phyloP scores from a whole-genome alignment of 345 rosid genomes.

The Limnanthes douglasii region DNA sequence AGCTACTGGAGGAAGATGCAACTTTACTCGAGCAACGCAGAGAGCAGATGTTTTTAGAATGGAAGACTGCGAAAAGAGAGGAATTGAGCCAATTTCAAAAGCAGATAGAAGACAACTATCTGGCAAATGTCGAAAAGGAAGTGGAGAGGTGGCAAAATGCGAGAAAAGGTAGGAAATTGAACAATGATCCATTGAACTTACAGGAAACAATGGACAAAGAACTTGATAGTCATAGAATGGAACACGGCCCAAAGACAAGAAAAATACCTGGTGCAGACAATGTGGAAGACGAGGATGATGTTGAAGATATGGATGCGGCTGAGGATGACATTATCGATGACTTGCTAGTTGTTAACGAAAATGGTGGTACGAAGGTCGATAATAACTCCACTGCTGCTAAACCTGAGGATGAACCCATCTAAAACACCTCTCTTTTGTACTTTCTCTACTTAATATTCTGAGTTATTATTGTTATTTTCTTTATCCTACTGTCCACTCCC shows the following conservation, averaged over 20 bases:
- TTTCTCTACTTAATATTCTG: too few species aligned
- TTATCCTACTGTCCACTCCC: too few species aligned
- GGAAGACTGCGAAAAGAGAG: constrained; percentile 68
- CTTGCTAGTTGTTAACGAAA: too few species aligned
- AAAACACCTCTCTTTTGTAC: too few species aligned
- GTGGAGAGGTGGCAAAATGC: constrained; percentile 95
- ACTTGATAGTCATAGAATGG: constrained; percentile 78
- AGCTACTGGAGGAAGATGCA: constrained; percentile 54
- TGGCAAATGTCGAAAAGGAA: constrained; percentile 76
- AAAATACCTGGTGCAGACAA: constrained; percentile 58
- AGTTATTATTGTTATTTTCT: too few species aligned
- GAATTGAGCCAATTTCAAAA: constrained; percentile 74
- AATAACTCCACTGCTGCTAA: too few species aligned
- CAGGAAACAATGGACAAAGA: constrained; percentile 99
- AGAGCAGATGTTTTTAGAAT: constrained; percentile 69
- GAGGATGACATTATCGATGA: constrained; percentile 89
- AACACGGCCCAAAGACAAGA: constrained; percentile 92
- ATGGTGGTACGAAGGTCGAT: too few species aligned
- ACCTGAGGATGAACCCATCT: too few species aligned
- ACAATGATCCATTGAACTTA: constrained; percentile 33
- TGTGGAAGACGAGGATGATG: constrained; percentile 75
- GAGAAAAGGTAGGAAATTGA: constrained; percentile 49
- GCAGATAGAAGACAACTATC: constrained; percentile 48
- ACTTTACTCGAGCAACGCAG: constrained; percentile 33
- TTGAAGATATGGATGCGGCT: constrained; percentile 70